Evolutionary conservation across 1,284 basidiomycete species (phyloP), one percentile per base, ranked within the genome.

Genomic region (Porodaedalea pini): DNA sequence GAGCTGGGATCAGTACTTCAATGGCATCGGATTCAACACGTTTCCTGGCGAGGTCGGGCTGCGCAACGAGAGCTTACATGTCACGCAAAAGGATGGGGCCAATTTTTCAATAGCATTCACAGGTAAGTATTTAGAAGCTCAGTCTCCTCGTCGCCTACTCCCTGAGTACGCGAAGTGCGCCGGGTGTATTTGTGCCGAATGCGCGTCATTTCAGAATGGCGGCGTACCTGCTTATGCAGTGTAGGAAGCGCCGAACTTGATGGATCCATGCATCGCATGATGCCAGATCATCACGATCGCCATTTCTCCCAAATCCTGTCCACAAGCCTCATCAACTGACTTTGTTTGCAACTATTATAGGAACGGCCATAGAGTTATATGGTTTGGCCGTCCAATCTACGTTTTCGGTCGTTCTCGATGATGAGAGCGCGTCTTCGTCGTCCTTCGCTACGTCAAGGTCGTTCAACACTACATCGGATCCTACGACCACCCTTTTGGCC

Each of bases 1-100:
- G 31, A 84, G 85, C 65, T 90, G 87, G 88, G 82, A 82, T 66
- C 78, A 84, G 17, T 79, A 76, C 69, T 86, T 78, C 67, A 70
- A 73, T 4, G 51, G 45, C 44, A 78, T 82, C 5, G 80, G 80
- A 8, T 82, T 79, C 54, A 74, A 76, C 2, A 66, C 69, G 15
- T 63, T 68, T 45, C 71, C 67, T 19, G 79, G 79, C 13, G 65
- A 75, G 64, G 65, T 70, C 40, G 85, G 81, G 11, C 73, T 72
- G 48, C 50, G 13, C 25, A 86, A 86, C 10, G 76, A 73, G 15
- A 83, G 80, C 64, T 71, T 72, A 34, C 87, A 89, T 66, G 72
- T 80, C 55, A 88, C 87, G 19, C 75, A 77, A 7, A 72, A 68
- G 60, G 68, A 86, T 64, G 78, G 78, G 17, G 83, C 85, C 8